phyloP scores from a whole-genome alignment of 1,139 yeast genomes.

The Saccharomyces pastorianus region DNA sequence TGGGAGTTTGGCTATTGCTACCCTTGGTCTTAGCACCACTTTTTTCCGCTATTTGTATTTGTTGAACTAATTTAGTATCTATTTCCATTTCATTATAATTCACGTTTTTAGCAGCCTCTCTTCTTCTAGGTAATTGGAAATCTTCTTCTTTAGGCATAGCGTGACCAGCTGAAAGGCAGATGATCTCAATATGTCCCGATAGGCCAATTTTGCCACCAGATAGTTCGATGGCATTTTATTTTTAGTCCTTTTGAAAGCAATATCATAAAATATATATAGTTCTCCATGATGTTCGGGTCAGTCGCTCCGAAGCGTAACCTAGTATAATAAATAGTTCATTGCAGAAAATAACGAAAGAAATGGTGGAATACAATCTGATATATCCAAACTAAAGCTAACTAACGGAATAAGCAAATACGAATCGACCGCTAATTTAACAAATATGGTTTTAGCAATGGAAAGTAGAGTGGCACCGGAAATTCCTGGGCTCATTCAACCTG shows the following conservation, averaged over 20 bases:
- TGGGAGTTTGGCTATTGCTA: not conserved
- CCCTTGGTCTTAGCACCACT: not conserved
- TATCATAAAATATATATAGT: not conserved
- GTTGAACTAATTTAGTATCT: constrained; percentile 19
- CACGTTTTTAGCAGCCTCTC: constrained; percentile 26
- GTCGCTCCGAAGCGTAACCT: not conserved
- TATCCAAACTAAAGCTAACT: not conserved
- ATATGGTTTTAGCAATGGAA: constrained; percentile 19
- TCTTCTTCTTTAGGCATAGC: not conserved
- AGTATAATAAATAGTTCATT: not conserved
- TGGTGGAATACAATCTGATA: not conserved
- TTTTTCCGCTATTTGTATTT: constrained; percentile 16
- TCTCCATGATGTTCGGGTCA: not conserved
- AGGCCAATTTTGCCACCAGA: not conserved
- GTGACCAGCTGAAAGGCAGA: not conserved
- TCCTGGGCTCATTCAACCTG: constrained; percentile 75
- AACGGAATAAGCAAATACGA: not conserved
- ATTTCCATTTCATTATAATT: constrained; percentile 33
- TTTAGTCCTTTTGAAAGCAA: not conserved
- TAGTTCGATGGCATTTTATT: not conserved
- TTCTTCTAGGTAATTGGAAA: constrained; percentile 9
- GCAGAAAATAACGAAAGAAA: not conserved
- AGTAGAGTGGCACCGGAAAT: constrained; percentile 70
- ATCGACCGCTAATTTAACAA: not conserved
- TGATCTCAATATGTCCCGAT: not conserved